Percentiles rank a stretch among this genome's conserved stretches.
phyloP scores from a whole-genome alignment of 495 filamentous ascomycete species.

The Stereocaulon alpinum region DNA sequence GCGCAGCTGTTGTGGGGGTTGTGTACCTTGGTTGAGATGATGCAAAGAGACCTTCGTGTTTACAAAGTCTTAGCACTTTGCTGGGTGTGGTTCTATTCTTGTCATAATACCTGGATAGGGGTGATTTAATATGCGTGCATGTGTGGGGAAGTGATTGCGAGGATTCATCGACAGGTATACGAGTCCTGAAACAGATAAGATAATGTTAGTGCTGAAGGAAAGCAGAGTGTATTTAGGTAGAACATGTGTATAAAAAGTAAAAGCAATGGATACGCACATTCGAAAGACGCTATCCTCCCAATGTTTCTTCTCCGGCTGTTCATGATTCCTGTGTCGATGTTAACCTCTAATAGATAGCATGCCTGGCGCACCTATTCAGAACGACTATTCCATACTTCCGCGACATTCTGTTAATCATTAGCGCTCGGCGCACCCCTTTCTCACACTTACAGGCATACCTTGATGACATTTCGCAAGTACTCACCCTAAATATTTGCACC shows the following conservation, averaged over 20 bases:
- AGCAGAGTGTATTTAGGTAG: neutral
- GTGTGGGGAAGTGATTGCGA: neutral
- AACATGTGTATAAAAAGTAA: neutral
- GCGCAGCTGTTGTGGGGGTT: conserved; percentile 12
- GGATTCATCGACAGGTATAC: neutral
- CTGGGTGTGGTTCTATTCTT: neutral
- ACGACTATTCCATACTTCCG: too few species aligned
- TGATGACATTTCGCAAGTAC: too few species aligned
- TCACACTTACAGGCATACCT: too few species aligned
- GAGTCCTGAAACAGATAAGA: neutral
- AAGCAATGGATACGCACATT: neutral
- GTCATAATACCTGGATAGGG: conserved; percentile 3
- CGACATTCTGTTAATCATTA: too few species aligned
- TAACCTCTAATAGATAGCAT: neutral
- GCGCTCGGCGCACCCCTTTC: too few species aligned
- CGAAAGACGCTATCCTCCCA: neutral
- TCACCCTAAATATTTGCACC: too few species aligned
- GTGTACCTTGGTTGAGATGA: conserved; percentile 9
- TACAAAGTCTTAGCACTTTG: neutral
- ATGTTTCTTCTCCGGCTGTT: neutral
- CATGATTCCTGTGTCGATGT: too few species aligned
- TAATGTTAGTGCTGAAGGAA: neutral
- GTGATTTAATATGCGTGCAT: conserved; percentile 1
- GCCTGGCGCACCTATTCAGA: neutral
- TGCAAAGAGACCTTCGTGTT: neutral